Base-by-base conservation (phyloP, 2,329 filamentous ascomycete species). In the Aspergillus viridinutans region DNA sequence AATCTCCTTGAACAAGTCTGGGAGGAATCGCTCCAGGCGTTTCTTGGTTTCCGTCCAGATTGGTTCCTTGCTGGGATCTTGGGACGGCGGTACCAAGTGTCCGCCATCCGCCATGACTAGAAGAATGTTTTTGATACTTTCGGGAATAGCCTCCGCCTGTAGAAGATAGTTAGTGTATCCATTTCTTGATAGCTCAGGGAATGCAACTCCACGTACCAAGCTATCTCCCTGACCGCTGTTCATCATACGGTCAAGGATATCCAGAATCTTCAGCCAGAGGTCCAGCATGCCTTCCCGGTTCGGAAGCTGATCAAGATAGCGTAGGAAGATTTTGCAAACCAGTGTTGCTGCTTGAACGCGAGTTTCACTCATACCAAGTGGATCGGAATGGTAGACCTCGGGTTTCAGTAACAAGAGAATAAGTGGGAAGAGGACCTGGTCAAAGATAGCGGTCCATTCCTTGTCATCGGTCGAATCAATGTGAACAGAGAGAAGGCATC, bases 391-490 rank as follows among this genome's bases (percentile, higher is more conserved):
- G 72, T 95, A 97, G 9, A 97, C 88, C 74, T 99, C 94, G 0
- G 94, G 94, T 72, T 96, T 97, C 17, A 99, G 81, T 2, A 99
- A 82, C 60, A 90, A 85, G 38, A 89, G 81, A 60, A 97, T 93
- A 14, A 99, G 81, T 1, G 94, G 94, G 74, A 99, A 97, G 17
- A 99, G 80, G 1, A 97, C 92, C 70, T 97, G 90, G 61, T 87
- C 86, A 73, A 99, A 99, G 52, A 99, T 97, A 43, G 91, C 90
- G 0, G 89, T 94, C 93, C 94, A 97, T 75, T 95, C 90, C 63
- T 90, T 85, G 67, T 96, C 90, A 59, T 94, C 88, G 50, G 83
- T 85, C n/a, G 88, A 89, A 1, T 89, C 90, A 42, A 97, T 81
- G 59, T 94, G 88, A 0, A 90, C 88, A 1, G 91, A 94, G 1